Evolutionary conservation across 768 basidiomycete genomes (phyloP).

Genomic region (Collybiopsis confluens): DNA sequence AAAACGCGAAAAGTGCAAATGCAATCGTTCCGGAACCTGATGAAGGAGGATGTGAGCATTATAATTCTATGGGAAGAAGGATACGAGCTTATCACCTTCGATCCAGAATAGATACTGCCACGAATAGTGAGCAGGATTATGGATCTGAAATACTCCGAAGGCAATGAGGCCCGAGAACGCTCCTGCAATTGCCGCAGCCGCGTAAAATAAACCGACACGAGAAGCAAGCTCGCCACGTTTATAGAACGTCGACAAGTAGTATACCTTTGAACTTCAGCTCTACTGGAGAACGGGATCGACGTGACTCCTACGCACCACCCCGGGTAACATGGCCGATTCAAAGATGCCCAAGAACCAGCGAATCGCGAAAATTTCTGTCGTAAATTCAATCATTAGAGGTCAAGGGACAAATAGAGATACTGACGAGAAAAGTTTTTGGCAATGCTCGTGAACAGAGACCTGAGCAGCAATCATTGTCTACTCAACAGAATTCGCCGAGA

Average conservation of each 20-base stretch:
- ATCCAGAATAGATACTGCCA: conserved; percentile 55
- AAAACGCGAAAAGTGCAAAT: conserved; percentile 41
- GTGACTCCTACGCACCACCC: conserved; percentile 24
- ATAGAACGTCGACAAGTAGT: conserved; percentile 50
- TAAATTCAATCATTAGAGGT: neutral
- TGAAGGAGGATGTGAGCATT: neutral
- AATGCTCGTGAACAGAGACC: conserved; percentile 41
- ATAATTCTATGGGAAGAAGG: neutral
- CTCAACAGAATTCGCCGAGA: neutral
- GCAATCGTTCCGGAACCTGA: conserved; percentile 35
- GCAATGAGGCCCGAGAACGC: conserved; percentile 48
- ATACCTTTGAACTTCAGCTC: conserved; percentile 28
- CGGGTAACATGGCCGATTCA: conserved; percentile 46
- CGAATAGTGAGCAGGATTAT: conserved; percentile 34
- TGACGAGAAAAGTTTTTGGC: conserved; percentile 43
- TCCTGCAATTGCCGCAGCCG: conserved; percentile 42
- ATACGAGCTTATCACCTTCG: conserved; percentile 30
- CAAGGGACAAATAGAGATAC: neutral
- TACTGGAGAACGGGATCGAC: neutral
- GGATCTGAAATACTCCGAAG: conserved; percentile 49
- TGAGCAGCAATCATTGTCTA: conserved; percentile 9
- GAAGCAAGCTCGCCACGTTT: conserved; percentile 48
- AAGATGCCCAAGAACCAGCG: conserved; percentile 46
- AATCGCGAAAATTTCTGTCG: conserved; percentile 40
- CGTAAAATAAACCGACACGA: conserved; percentile 47